Evolutionary conservation across 2,329 filamentous ascomycete species (phyloP).

Genomic region (Xylaria sp.): DNA sequence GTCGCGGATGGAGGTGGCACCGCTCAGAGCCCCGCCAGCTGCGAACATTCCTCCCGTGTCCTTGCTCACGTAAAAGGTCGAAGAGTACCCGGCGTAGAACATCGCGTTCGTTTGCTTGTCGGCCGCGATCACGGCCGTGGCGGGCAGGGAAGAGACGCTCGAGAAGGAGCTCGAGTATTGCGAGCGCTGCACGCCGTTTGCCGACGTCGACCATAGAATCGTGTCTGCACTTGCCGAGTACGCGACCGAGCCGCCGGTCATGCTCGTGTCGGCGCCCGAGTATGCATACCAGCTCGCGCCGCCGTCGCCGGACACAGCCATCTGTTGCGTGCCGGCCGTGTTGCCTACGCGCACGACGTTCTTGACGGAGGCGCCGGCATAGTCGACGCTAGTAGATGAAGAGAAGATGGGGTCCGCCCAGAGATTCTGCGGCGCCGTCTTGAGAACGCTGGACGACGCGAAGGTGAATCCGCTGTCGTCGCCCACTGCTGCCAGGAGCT

Average conservation of each 20-base stretch:
- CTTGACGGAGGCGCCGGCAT: constrained; percentile 58
- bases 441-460: constrained; percentile 51
- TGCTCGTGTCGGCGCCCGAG: constrained; percentile 58
- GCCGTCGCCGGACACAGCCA: constrained; percentile 62
- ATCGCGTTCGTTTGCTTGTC: constrained; percentile 64
- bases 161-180: constrained; percentile 57
- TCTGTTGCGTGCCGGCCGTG: constrained; percentile 55
- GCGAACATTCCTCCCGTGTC: constrained; percentile 61
- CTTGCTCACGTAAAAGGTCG: constrained; percentile 63
- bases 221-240: constrained; percentile 63
- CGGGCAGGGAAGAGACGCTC: constrained; percentile 58
- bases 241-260: constrained; percentile 60
- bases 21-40: constrained; percentile 52
- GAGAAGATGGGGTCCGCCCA: constrained; percentile 63
- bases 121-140: constrained; percentile 61
- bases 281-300: constrained; percentile 62
- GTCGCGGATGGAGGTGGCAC: constrained; percentile 62
- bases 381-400: constrained; percentile 60
- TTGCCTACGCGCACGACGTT: constrained; percentile 64
- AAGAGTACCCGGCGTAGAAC: constrained; percentile 63
- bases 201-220: constrained; percentile 59
- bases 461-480: constrained; percentile 66
- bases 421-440: constrained; percentile 55
- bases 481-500: constrained; percentile 62
- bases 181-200: constrained; percentile 57